Evolutionary conservation across 2,329 filamentous ascomycete species (phyloP), one percentile per base, ranked within the genome.

Genomic region (Scedosporium boydii): DNA sequence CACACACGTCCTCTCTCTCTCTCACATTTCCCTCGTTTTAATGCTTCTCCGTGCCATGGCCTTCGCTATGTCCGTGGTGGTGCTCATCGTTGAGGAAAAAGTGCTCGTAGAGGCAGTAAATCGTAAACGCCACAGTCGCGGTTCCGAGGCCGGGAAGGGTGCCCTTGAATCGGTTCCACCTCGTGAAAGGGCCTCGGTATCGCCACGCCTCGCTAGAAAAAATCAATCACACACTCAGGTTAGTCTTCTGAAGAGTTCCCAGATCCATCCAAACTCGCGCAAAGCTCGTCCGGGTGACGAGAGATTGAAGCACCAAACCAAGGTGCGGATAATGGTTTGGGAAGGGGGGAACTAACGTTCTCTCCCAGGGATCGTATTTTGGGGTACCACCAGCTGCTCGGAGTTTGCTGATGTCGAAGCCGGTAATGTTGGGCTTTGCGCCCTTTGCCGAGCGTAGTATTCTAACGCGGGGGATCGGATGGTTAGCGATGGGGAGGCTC

Each of bases 121-220:
- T 87, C 59, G 88, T 86, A 75, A 99, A 99, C 56, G 93, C 93
- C 64, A 95, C 93, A 4, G 89, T 89, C 38, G 92, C 95, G 69
- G 93, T 96, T 67, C 95, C 95, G 70, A 99, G 82, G 65, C 95
- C 95, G 44, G 95, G 95, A 74, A 99, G 91, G 66, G 86, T 81
- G 70, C 84, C 81, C 79, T 88, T 92, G 81, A 97, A 95, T 69
- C 95, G 89, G 79, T 96, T 96, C 79, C 82, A 89, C 70, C 93
- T 86, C 67, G 87, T 88, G 81, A 97, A 98, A 62, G 85, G 87
- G 66, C 93, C 95, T 42, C 84, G 87, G 81, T 96, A 97, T 77
- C 95, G 85, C 95, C 95, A 99, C 73, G 90, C 84, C 81, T 99
- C 95, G 73, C 95, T 99, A 74, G 67, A 42, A 4, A 29, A 23